Conservation (phyloP, 2,329 filamentous ascomycete species). For the Fusarium fujikuroi region DNA sequence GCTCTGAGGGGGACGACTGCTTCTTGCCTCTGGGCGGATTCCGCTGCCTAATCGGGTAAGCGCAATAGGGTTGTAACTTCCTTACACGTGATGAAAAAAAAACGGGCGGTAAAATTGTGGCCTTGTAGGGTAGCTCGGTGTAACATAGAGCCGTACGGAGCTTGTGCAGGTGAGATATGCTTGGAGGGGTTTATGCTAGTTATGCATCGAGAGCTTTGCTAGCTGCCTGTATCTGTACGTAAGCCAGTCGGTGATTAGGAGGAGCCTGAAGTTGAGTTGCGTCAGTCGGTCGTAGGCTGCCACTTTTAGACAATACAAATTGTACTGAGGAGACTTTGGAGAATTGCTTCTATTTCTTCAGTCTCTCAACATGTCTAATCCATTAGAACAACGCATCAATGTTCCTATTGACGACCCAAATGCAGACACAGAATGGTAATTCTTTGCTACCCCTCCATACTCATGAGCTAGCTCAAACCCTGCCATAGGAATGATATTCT, state of each 20-base stretch:
- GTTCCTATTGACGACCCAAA: conserved; percentile 96
- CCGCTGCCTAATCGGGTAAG: conserved; percentile 49
- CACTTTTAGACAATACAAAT: conserved; percentile 15
- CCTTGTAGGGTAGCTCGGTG: conserved; percentile 35
- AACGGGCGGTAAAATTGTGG: neutral
- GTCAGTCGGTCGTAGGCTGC: conserved; percentile 28
- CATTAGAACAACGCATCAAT: conserved; percentile 71
- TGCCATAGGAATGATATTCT: conserved; percentile 91
- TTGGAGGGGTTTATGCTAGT: conserved; percentile 33
- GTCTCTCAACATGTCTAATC: conserved; percentile 64
- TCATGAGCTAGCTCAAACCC: conserved; percentile 41
- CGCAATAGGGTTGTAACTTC: conserved; percentile 50
- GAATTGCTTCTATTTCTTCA: neutral
- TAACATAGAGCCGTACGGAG: conserved; percentile 30
- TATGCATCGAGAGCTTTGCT: conserved; percentile 35
- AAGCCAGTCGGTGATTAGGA: conserved; percentile 23
- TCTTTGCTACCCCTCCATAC: conserved; percentile 51
- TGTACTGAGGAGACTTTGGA: neutral
- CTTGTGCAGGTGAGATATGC: conserved; percentile 31
- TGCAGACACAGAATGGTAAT: conserved; percentile 94
- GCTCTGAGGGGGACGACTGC: conserved; percentile 49
- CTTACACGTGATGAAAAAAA: conserved; percentile 51
- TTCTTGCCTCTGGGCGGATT: conserved; percentile 52
- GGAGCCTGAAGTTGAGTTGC: conserved; percentile 16
- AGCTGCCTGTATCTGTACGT: conserved; percentile 10